Evolutionary conservation across 805 yeast species (phyloP).

Genomic region (Pichia nanzhaoensis): DNA sequence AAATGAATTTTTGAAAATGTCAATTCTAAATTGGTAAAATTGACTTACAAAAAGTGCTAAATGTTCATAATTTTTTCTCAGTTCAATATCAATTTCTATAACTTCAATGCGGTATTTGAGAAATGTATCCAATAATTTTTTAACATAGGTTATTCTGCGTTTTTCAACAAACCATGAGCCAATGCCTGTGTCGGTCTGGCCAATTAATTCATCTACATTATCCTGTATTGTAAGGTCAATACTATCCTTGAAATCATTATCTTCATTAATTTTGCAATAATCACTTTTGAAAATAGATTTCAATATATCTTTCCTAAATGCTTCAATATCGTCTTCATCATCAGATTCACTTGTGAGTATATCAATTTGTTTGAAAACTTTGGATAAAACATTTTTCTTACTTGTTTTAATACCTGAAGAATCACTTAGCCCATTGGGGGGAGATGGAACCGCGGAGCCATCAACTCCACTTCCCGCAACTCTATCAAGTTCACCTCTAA

Average conservation of each 20-base stretch:
- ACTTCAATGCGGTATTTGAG: slow-evolving; percentile 38
- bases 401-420: background rate
- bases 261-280: background rate
- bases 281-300: slow-evolving; percentile 1
- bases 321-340: background rate
- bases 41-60: slow-evolving; percentile 59
- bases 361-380: slow-evolving; percentile 10
- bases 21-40: slow-evolving; percentile 45
- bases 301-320: slow-evolving; percentile 5
- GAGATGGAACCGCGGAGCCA: slow-evolving; percentile 6
- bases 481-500: slow-evolving; percentile 26
- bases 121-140: slow-evolving; percentile 34
- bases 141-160: slow-evolving; percentile 42
- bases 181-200: background rate
- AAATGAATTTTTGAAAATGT: slow-evolving; percentile 34
- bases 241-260: background rate
- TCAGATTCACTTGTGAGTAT: slow-evolving; percentile 2
- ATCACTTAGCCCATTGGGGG: background rate
- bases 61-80: slow-evolving; percentile 50
- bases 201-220: slow-evolving; percentile 1
- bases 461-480: slow-evolving; percentile 10
- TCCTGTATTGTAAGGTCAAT: background rate
- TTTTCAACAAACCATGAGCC: slow-evolving; percentile 40
- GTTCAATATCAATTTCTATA: slow-evolving; percentile 37
- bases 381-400: background rate